These are phyloP conservation scores for Cruciata laevipes DNA, from an alignment of 257 asterid species.

Conservation along the genomic window DNA sequence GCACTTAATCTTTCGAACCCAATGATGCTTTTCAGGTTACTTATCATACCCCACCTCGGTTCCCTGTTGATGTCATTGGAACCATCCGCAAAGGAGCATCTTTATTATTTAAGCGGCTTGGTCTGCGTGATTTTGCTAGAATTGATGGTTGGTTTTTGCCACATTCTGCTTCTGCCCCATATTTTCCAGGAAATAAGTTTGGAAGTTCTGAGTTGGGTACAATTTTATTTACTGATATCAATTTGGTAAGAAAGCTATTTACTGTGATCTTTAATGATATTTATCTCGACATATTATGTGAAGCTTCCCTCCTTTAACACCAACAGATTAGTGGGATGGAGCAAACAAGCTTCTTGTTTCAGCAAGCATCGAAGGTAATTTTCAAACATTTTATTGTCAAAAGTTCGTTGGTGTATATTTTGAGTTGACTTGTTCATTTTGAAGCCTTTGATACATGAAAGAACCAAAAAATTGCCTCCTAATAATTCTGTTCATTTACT, in stretches of 20 bases:
- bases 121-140: slow-evolving; percentile 84
- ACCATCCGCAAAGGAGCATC: slow-evolving; percentile 83
- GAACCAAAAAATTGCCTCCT: not conserved
- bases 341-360: slow-evolving; percentile 90
- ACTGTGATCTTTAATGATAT: slow-evolving; percentile 11
- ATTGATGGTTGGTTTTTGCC: slow-evolving; percentile 93
- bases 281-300: slow-evolving; percentile 15
- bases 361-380: slow-evolving; percentile 80
- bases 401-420: not conserved
- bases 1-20: slow-evolving; percentile 4
- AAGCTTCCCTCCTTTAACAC: slow-evolving; percentile 13
- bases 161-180: slow-evolving; percentile 41
- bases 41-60: slow-evolving; percentile 86
- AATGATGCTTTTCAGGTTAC: slow-evolving; percentile 48
- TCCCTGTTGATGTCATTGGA: slow-evolving; percentile 55
- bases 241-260: slow-evolving; percentile 51
- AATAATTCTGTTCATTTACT: not conserved
- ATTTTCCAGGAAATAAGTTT: slow-evolving; percentile 44
- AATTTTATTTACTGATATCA: slow-evolving; percentile 72
- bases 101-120: slow-evolving; percentile 60
- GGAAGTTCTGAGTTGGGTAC: slow-evolving; percentile 63
- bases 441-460: not conserved
- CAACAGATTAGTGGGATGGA: slow-evolving; percentile 89
- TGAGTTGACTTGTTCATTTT: not conserved
- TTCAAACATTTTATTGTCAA: not conserved